These are phyloP conservation scores for Penicillium egyptiacum DNA, from an alignment of 495 filamentous ascomycete species.

Conservation along the genomic window DNA sequence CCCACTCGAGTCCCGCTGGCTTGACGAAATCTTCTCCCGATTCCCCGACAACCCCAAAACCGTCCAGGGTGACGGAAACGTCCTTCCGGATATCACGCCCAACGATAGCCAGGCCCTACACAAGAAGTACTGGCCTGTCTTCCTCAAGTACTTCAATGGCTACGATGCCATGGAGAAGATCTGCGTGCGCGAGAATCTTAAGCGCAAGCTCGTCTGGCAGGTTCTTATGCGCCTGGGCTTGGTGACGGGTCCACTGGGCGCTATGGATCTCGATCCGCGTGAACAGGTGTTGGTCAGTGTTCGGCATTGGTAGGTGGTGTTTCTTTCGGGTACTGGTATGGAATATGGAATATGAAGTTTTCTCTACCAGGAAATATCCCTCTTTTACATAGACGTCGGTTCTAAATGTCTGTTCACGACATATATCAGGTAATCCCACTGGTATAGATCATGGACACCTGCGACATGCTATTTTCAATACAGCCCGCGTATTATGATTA, in stretches of 20 bases:
- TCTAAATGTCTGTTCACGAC: neutral
- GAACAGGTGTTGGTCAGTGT: slow-evolving; percentile 46
- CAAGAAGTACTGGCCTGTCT: slow-evolving; percentile 50
- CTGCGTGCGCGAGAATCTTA: slow-evolving; percentile 74
- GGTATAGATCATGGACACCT: slow-evolving; percentile 3
- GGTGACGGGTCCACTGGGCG: slow-evolving; percentile 32
- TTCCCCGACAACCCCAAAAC: slow-evolving; percentile 44
- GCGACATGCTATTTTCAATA: slow-evolving; percentile 10
- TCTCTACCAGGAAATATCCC: slow-evolving; percentile 3
- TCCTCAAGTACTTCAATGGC: slow-evolving; percentile 85
- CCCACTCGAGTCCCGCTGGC: slow-evolving; percentile 65
- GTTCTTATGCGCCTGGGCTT: slow-evolving; percentile 50
- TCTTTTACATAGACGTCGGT: neutral
- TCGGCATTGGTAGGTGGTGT: slow-evolving; percentile 42
- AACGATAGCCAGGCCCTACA: slow-evolving; percentile 53
- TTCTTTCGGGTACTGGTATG: neutral
- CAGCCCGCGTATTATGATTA: slow-evolving; percentile 24
- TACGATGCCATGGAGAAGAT: slow-evolving; percentile 85
- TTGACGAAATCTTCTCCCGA: slow-evolving; percentile 66
- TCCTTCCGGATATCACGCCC: slow-evolving; percentile 27
- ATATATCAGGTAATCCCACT: neutral
- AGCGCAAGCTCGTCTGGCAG: slow-evolving; percentile 76
- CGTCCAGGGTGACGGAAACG: neutral
- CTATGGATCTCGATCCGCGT: slow-evolving; percentile 34
- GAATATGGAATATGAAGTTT: slow-evolving; percentile 6